Conservation (phyloP, 305 asterid genomes). For the Fraxinus dipetala region DNA sequence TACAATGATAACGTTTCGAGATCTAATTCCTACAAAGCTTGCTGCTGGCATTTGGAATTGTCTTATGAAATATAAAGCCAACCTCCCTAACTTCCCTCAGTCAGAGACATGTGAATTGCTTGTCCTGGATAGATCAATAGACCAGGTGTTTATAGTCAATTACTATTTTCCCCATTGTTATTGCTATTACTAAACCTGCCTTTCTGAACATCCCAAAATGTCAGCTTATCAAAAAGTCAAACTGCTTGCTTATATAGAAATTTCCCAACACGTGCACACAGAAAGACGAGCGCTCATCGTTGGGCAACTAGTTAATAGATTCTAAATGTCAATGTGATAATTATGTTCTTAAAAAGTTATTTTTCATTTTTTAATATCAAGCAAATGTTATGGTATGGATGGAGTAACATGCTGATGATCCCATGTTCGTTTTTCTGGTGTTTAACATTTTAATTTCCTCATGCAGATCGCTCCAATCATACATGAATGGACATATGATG, state of each 20-base stretch:
- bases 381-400: background rate
- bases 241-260: background rate
- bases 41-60: constrained; percentile 96
- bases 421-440: constrained; percentile 13
- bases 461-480: constrained; percentile 90
- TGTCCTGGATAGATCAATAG: constrained; percentile 91
- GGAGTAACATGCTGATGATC: background rate
- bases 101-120: constrained; percentile 97
- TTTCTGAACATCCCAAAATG: constrained; percentile 8
- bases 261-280: background rate
- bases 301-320: background rate
- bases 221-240: background rate
- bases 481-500: constrained; percentile 99
- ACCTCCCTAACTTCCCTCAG: constrained; percentile 77
- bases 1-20: constrained; percentile 92
- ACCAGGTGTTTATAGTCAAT: constrained; percentile 58
- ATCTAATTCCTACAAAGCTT: constrained; percentile 93
- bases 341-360: background rate
- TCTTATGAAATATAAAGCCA: constrained; percentile 83
- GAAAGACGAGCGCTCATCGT: background rate
- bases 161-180: constrained; percentile 4
- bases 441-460: constrained; percentile 7
- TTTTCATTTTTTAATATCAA: background rate
- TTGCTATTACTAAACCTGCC: background rate
- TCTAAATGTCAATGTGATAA: background rate